phyloP scores from a whole-genome alignment of 1,139 yeast genomes.

The Pichia sp. region DNA sequence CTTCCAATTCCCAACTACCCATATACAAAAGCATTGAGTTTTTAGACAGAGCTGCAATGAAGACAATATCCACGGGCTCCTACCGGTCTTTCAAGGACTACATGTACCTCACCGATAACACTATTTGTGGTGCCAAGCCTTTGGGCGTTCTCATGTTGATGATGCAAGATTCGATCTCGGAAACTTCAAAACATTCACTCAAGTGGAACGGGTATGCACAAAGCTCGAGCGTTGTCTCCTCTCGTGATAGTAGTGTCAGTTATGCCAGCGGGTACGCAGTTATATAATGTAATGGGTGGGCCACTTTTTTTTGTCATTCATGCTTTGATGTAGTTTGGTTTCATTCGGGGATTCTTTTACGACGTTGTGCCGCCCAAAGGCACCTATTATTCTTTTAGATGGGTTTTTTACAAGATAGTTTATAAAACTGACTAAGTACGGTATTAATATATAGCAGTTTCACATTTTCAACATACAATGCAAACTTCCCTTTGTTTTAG shows the following conservation, averaged over 20 bases:
- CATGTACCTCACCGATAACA: constrained; percentile 67
- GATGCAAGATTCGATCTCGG: constrained; percentile 36
- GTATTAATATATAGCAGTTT: no score
- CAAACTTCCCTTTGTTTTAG: not conserved
- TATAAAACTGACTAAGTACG: not conserved
- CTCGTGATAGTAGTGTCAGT: constrained; percentile 75
- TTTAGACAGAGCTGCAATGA: constrained; percentile 69
- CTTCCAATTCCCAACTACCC: constrained; percentile 33
- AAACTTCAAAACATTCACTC: constrained; percentile 35
- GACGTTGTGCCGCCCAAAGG: not conserved
- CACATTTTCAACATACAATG: no score
- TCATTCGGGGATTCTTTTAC: not conserved
- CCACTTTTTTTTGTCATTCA: not conserved
- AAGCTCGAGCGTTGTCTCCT: constrained; percentile 51
- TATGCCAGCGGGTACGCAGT: constrained; percentile 80
- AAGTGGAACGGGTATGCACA: constrained; percentile 83
- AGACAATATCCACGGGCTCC: constrained; percentile 49
- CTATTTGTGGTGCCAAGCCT: constrained; percentile 93
- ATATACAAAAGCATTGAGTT: constrained; percentile 69
- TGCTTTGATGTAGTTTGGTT: not conserved
- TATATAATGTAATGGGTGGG: not conserved
- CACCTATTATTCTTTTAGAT: not conserved
- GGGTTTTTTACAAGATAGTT: not conserved
- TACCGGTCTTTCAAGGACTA: constrained; percentile 63
- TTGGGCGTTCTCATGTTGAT: constrained; percentile 58